Base-by-base conservation (phyloP, 2,329 filamentous ascomycete genomes). In the Cladosporium sp. region DNA sequence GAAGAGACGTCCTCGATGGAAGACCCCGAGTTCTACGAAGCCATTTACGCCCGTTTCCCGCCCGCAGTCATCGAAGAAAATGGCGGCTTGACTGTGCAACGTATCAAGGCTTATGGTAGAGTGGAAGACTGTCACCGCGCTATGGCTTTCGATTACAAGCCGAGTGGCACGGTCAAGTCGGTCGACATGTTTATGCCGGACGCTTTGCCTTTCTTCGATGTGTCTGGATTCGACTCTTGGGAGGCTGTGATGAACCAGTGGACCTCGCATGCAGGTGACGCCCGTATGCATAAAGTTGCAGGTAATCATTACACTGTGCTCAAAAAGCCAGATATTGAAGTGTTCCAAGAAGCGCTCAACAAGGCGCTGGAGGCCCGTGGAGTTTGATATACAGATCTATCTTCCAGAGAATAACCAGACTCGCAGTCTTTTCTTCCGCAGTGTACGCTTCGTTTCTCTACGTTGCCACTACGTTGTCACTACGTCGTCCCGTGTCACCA, bases 11-110 rank as follows among this genome's bases (percentile, higher is more conserved):
- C 65, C 4, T 54, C 56, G 7, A 43, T 70, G 2, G 67, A 30
- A 10, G 68, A 70, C 14, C 65, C 67, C 36, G 65, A 67, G 26
- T 70, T 70, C 64, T 70, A 70, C 65, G 67, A 53, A 21, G 43
- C 63, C 5, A 53, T 70, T 6, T 70, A 68, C 65, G 67, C 65
- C 36, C 66, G 67, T 23, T 70, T 70, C 66, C 65, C 67, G 6
- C 69, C 67, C 14, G 67, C 68, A 21, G 65, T 70, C 53, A 70
- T 70, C 58, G 48, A 25, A n/a, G 67, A 69, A 58, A 66, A 69
- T 18, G 68, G 67, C 65, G 68, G 67, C 28, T 63, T 70, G 56
- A 68, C 68, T 1, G 67, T 70, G 2, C 69, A 66, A 21, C 64
- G 69, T 11, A 56, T 70, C 13, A 65, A 70, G 32, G 69, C 68